A percentile compares a stretch with the other conserved stretches of the same genome.
These are phyloP conservation scores for Boechera stricta DNA, from an alignment of 345 rosid species.

Conservation along the genomic window DNA sequence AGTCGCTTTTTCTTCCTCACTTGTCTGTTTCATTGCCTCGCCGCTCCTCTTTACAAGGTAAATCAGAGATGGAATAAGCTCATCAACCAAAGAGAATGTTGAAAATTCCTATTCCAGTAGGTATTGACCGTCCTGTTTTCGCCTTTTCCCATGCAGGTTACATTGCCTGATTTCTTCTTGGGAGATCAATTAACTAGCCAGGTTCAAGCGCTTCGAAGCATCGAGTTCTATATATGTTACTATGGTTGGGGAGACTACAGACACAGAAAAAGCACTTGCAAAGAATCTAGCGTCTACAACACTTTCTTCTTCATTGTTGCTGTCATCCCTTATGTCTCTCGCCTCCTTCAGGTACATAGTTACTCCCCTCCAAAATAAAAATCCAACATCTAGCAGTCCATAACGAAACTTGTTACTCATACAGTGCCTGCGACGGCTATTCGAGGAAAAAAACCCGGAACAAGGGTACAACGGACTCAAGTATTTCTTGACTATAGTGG, in stretches of 20 bases:
- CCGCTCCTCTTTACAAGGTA: constrained; percentile 50
- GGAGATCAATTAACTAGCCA: constrained; percentile 80
- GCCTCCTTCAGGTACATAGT: constrained; percentile 62
- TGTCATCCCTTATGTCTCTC: constrained; percentile 56
- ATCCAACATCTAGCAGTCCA: background rate
- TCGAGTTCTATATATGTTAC: constrained; percentile 74
- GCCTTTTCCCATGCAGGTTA: constrained; percentile 52
- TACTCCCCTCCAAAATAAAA: background rate
- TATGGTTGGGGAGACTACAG: constrained; percentile 68
- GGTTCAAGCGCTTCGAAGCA: constrained; percentile 74
- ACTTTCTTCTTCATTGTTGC: constrained; percentile 61
- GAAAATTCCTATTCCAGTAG: constrained; percentile 6
- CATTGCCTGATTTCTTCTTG: constrained; percentile 75
- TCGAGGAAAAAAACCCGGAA: constrained; percentile 60
- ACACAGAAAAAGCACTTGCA: constrained; percentile 53
- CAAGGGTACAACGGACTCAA: constrained; percentile 69
- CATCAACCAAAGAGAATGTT: constrained; percentile 1
- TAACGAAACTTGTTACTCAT: constrained; percentile 22
- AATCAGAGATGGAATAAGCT: constrained; percentile 12
- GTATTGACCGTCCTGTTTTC: background rate
- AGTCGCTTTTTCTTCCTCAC: constrained; percentile 43
- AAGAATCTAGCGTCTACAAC: constrained; percentile 30
- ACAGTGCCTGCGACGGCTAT: constrained; percentile 65
- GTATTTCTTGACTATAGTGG: constrained; percentile 64
- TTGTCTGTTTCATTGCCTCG: constrained; percentile 42